Evolutionary conservation across 805 yeast genomes (phyloP).

Genomic region (Komagataella phaffii): DNA sequence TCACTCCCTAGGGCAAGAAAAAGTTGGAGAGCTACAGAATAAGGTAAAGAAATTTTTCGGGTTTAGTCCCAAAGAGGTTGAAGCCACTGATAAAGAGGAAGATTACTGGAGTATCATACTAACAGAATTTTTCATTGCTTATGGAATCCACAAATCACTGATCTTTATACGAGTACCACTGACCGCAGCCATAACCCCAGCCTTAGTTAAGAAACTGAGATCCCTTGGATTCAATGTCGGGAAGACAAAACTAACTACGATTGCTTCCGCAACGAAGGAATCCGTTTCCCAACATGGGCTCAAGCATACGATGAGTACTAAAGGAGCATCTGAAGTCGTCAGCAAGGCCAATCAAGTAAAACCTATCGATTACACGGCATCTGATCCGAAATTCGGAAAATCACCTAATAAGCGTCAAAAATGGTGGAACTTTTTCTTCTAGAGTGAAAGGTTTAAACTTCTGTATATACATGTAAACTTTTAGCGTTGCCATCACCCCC

Average conservation of each 20-base stretch:
- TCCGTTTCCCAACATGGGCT: conserved; percentile 13
- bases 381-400: conserved; percentile 37
- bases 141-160: conserved; percentile 83
- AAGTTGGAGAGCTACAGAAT: conserved; percentile 55
- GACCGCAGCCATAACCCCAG: conserved; percentile 86
- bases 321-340: conserved; percentile 12
- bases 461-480: conserved; percentile 1
- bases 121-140: conserved; percentile 84
- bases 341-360: conserved; percentile 4
- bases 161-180: conserved; percentile 76
- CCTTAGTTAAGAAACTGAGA: conserved; percentile 50
- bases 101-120: conserved; percentile 22
- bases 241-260: conserved; percentile 27
- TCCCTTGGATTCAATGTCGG: conserved; percentile 76
- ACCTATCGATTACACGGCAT: conserved; percentile 16
- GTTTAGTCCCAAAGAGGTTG: conserved; percentile 23
- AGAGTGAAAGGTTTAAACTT: not conserved
- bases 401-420: conserved; percentile 34
- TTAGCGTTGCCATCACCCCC: not conserved
- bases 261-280: conserved; percentile 18
- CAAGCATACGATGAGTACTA: conserved; percentile 10
- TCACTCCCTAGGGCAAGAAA: conserved; percentile 79
- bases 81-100: conserved; percentile 7
- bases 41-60: conserved; percentile 51
- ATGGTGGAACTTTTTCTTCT: conserved; percentile 48